Evolutionary conservation across 495 filamentous ascomycete genomes (phyloP).

Genomic region (Venustampulla echinocandica): DNA sequence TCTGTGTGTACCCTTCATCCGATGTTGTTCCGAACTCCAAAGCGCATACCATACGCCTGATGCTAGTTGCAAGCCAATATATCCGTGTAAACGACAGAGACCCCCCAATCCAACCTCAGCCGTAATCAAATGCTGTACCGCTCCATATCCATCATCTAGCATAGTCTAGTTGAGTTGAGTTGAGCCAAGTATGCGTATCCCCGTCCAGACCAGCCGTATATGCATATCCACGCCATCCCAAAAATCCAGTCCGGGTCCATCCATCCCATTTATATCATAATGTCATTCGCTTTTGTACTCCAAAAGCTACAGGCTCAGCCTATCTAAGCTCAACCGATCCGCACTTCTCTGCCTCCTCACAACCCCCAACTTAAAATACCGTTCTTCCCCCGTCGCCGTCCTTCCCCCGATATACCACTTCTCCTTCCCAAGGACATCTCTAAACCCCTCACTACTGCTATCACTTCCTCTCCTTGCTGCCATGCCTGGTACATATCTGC

Average conservation of each 20-base stretch:
- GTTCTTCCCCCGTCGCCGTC: constrained; percentile 78
- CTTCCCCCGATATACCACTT: constrained; percentile 86
- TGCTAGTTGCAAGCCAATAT: too few relatives aligned
- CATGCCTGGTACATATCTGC: constrained; percentile 10
- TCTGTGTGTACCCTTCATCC: too few relatives aligned
- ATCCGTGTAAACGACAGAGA: too few relatives aligned
- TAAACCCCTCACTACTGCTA: constrained; percentile 67
- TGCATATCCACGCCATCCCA: too few relatives aligned
- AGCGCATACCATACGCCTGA: too few relatives aligned
- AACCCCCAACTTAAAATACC: constrained; percentile 66
- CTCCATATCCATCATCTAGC: neutral
- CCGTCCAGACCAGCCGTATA: neutral
- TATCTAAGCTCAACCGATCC: constrained; percentile 47
- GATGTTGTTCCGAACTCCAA: too few relatives aligned
- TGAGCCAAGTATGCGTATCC: neutral
- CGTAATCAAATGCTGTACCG: neutral
- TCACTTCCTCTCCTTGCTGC: constrained; percentile 60
- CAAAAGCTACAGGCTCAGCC: constrained; percentile 45
- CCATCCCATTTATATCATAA: too few relatives aligned
- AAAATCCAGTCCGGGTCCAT: too few relatives aligned
- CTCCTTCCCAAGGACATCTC: constrained; percentile 67
- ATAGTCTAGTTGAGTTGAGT: too few relatives aligned
- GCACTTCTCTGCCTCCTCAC: constrained; percentile 46
- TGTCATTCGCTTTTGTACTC: too few relatives aligned
- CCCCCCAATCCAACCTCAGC: too few relatives aligned